phyloP scores from a whole-genome alignment of 306 rosid genomes.

The Aeschynomene evenia region DNA sequence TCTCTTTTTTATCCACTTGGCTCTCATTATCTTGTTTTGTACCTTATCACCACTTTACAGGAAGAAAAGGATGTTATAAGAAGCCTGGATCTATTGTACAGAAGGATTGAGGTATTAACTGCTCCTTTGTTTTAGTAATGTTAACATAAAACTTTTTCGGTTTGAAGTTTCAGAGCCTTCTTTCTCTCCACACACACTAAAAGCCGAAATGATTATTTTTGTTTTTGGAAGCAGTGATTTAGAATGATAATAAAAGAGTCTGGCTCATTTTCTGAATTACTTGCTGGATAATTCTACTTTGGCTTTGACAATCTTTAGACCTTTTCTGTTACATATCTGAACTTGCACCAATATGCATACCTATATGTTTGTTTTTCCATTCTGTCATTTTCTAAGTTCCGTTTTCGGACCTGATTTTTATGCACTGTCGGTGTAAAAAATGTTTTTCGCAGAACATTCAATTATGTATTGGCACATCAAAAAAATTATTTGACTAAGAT shows the following conservation, averaged over 20 bases:
- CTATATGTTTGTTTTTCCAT: no score
- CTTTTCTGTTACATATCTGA: neutral
- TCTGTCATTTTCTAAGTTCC: no score
- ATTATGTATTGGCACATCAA: no score
- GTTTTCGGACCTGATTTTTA: neutral
- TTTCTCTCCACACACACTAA: neutral
- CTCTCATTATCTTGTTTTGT: conserved; percentile 21
- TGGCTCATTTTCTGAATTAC: neutral
- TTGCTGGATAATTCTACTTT: neutral
- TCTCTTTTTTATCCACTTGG: conserved; percentile 7
- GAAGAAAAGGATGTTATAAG: conserved; percentile 93
- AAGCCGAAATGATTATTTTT: no score
- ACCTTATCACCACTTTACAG: conserved; percentile 44
- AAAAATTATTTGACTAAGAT: no score
- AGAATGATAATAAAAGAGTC: neutral
- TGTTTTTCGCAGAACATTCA: no score
- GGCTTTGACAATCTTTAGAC: neutral
- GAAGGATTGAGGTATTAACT: conserved; percentile 85
- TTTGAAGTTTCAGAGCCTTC: neutral
- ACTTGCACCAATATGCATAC: no score
- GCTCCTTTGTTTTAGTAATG: neutral
- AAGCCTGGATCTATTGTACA: conserved; percentile 82
- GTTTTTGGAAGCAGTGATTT: neutral
- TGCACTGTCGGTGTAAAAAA: no score
- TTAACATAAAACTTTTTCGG: conserved; percentile 1